Percentiles rank a stretch among this genome's conserved stretches.
Evolutionary conservation across 228 moss, liverwort and hornwort species (phyloP).

Genomic region (Sphagnum magellanicum): DNA sequence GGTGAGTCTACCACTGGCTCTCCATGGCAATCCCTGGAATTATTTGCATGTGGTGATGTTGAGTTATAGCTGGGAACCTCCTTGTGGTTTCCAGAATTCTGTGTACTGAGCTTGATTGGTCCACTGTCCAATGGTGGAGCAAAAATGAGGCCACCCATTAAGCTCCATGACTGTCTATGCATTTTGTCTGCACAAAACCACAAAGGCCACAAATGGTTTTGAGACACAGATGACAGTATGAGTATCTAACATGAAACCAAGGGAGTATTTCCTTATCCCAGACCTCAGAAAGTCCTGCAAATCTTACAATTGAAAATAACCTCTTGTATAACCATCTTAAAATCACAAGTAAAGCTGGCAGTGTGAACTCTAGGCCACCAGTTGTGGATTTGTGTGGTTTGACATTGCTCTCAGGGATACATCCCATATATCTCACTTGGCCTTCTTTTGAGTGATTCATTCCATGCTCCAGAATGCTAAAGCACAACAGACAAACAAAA

Average conservation of each 20-base stretch:
- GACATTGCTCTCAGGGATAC: not conserved
- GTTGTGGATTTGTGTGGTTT: not conserved
- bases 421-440: not conserved
- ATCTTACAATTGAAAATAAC: too few relatives aligned
- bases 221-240: too few relatives aligned
- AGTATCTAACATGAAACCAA: not conserved
- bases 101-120: slow-evolving; percentile 7
- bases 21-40: slow-evolving; percentile 10
- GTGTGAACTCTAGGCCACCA: not conserved
- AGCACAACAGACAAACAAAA: not conserved
- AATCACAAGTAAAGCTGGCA: not conserved
- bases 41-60: slow-evolving; percentile 11
- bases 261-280: not conserved
- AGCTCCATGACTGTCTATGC: slow-evolving; percentile 31
- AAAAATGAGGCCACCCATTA: slow-evolving; percentile 54
- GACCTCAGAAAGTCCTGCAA: too few relatives aligned
- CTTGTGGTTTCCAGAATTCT: not conserved
- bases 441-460: not conserved
- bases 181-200: slow-evolving; percentile 16
- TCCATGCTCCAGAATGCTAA: not conserved
- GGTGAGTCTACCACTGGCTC: not conserved
- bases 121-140: slow-evolving; percentile 8
- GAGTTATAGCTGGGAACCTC: not conserved
- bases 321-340: too few relatives aligned
- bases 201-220: too few relatives aligned